Base-by-base conservation (phyloP, 192 early-diverging fungal genomes). In the Backusella psychrophila region DNA sequence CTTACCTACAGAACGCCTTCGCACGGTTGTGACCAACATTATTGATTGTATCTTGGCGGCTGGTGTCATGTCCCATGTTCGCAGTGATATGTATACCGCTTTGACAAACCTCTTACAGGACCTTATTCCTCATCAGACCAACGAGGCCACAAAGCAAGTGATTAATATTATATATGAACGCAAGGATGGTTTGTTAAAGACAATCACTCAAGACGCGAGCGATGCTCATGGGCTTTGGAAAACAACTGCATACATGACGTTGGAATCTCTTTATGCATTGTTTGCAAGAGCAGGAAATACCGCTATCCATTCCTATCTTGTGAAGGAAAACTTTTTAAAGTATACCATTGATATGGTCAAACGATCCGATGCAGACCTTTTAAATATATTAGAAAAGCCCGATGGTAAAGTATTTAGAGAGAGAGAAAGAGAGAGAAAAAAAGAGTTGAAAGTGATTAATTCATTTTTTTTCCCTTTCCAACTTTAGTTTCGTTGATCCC, bases 151-250 rank as follows among this genome's bases (percentile, higher is more conserved):
- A 12, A 63, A 63, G 21, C 56, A 63, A 14, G 56, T 63, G 21
- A 63, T 63, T 4, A 26, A 63, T 63, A 63, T 63, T 29, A 26
- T 63, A 4, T 7, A 63, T 63, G 56, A 63, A 14, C 23, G 56
- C 23, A 63, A 63, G 12, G 23, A 63, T 63, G 56, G 21, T 29
- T 63, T 63, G 56, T 39, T 97, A 31, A 93, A 95, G 70, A 74
- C 89, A 0, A 80, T 94, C 7, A 91, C 92, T 71, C 84, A 88
- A 5, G 97, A 99, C 84, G 97, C 96, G 0, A 89, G 92, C 2
- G 93, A 95, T 74, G 93, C 91, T 6, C 87, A 89, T 34, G 91
- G 90, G 46, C 89, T 93, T 3, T 96, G 93, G 90, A 93, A 94
- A 69, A 94, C 94, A 6, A 90, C 95, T 6, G 93, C 97, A 0